Percentiles rank a stretch among this genome's conserved stretches.
phyloP scores from a whole-genome alignment of 2,329 filamentous ascomycete genomes.

The Tolypocladium paradoxum region DNA sequence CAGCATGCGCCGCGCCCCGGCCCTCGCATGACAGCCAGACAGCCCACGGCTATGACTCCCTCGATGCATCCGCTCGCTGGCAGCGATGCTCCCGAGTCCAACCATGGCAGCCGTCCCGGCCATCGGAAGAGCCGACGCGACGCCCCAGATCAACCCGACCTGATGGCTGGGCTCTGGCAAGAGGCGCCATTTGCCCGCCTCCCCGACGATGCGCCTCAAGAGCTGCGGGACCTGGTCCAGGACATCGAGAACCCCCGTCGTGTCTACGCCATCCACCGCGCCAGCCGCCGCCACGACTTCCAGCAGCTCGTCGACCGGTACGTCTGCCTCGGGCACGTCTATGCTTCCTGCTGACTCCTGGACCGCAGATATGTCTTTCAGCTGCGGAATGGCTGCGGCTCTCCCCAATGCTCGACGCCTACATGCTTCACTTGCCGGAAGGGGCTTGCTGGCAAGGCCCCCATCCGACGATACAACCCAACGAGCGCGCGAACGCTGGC shows the following conservation, averaged over 20 bases:
- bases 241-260: constrained; percentile 51
- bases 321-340: constrained; percentile 9
- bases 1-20: constrained; percentile 1
- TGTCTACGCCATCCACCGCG: constrained; percentile 50
- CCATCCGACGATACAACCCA: constrained; percentile 67
- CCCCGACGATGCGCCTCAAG: constrained; percentile 47
- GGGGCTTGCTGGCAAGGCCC: constrained; percentile 53
- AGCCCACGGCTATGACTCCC: constrained; percentile 8
- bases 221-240: constrained; percentile 43
- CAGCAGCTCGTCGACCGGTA: constrained; percentile 59
- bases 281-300: constrained; percentile 50
- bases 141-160: constrained; percentile 28
- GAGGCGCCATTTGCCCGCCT: constrained; percentile 48
- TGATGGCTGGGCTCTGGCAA: constrained; percentile 50
- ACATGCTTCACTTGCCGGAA: constrained; percentile 75
- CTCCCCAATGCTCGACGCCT: constrained; percentile 55
- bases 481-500: constrained; percentile 75
- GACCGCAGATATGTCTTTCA: constrained; percentile 61
- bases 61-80: constrained; percentile 3
- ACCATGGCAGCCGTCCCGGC: not conserved
- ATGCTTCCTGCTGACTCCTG: not conserved
- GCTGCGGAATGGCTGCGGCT: constrained; percentile 70
- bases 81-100: constrained; percentile 2
- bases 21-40: not conserved
- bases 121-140: constrained; percentile 2